Conservation (phyloP, 2,329 filamentous ascomycete genomes). For the Plectosphaerella plurivora region DNA sequence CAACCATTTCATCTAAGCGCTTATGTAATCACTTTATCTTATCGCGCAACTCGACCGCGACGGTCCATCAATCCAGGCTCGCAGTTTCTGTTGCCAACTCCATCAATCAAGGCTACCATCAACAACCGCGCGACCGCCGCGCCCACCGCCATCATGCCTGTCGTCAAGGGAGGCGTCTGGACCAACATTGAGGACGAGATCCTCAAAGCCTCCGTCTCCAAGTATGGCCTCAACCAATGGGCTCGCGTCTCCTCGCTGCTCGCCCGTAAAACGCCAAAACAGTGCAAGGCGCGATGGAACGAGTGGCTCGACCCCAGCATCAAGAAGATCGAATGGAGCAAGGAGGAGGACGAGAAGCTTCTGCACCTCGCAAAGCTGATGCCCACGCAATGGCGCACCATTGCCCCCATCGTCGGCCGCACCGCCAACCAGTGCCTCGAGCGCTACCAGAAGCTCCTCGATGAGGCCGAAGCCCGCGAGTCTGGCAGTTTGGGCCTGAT, state of each 20-base stretch:
- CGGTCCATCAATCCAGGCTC: neutral
- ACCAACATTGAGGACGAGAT: constrained; percentile 89
- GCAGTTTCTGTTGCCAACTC: neutral
- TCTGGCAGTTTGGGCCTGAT: constrained; percentile 77
- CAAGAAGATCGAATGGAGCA: constrained; percentile 98
- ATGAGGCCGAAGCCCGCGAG: constrained; percentile 91
- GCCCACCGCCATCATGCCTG: constrained; percentile 51
- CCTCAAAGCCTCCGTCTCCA: constrained; percentile 90
- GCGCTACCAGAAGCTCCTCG: constrained; percentile 91
- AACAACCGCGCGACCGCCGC: neutral
- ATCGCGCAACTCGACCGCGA: neutral
- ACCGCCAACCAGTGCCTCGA: constrained; percentile 97
- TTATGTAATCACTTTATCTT: too few relatives aligned
- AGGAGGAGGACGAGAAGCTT: constrained; percentile 97
- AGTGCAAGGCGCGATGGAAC: constrained; percentile 97
- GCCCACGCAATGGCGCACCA: constrained; percentile 98
- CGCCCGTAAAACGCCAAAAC: constrained; percentile 95
- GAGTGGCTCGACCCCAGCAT: constrained; percentile 98
- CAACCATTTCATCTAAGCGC: too few relatives aligned
- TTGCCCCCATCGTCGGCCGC: constrained; percentile 91
- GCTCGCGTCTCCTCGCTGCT: constrained; percentile 95
- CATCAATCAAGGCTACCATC: neutral
- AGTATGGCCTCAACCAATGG: constrained; percentile 97
- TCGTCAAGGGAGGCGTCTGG: constrained; percentile 72
- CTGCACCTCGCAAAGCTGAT: constrained; percentile 96